Percentiles rank a stretch among this genome's conserved stretches.
Evolutionary conservation across 2,329 filamentous ascomycete genomes (phyloP).

Genomic region (Colletotrichum sp.): DNA sequence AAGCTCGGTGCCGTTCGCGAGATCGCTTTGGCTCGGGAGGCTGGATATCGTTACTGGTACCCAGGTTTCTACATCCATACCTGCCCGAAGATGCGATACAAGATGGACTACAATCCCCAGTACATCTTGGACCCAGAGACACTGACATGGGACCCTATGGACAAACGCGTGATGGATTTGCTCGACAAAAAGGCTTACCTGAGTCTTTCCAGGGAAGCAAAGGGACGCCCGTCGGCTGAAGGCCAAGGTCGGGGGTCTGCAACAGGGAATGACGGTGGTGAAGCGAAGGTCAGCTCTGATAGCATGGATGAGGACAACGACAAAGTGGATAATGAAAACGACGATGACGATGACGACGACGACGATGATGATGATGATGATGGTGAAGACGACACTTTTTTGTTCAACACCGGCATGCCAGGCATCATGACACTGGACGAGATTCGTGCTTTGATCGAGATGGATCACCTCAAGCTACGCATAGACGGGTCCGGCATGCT

Average conservation of each 20-base stretch:
- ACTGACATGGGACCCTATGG: conserved; percentile 65
- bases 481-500: conserved; percentile 42
- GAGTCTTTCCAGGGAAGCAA: conserved; percentile 41
- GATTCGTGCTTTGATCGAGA: conserved; percentile 58
- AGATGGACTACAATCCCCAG: conserved; percentile 79
- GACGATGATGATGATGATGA: neutral
- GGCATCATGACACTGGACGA: conserved; percentile 64
- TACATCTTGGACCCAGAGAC: conserved; percentile 74
- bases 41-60: conserved; percentile 79
- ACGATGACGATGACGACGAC: conserved; percentile 22
- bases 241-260: conserved; percentile 23
- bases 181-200: conserved; percentile 63
- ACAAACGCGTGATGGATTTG: conserved; percentile 52
- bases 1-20: conserved; percentile 79
- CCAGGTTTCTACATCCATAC: conserved; percentile 82
- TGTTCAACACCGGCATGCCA: conserved; percentile 70
- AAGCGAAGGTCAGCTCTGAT: neutral
- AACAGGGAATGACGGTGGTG: neutral
- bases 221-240: conserved; percentile 24
- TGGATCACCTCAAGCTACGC: conserved; percentile 64
- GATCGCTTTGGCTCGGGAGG: conserved; percentile 71
- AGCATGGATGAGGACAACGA: neutral
- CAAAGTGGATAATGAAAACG: conserved; percentile 19
- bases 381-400: conserved; percentile 29
- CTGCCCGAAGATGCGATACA: conserved; percentile 85